These are phyloP conservation scores for Vaccinium macrocarpon DNA, from an alignment of 148 eudicot genomes.

Conservation along the genomic window DNA sequence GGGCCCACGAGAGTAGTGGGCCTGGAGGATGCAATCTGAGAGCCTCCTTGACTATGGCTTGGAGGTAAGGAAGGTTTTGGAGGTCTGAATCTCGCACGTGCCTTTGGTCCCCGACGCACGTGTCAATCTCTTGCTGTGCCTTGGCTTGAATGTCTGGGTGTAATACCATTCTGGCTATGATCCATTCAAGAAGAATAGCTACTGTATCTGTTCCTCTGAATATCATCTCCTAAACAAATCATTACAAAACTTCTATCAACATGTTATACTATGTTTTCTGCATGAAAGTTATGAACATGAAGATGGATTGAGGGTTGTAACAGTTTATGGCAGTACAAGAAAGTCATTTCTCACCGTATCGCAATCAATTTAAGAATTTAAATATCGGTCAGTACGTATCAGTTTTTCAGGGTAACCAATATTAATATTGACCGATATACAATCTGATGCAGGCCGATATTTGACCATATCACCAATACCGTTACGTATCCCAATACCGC, in stretches of 20 bases:
- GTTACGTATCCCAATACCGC: too few species aligned
- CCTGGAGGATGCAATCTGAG: conserved; percentile 84
- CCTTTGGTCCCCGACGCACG: conserved; percentile 27
- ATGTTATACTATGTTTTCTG: too few species aligned
- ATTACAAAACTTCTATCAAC: neutral
- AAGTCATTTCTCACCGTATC: too few species aligned
- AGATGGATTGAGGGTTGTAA: too few species aligned
- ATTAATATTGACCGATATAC: too few species aligned
- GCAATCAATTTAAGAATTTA: too few species aligned
- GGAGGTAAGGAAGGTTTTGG: conserved; percentile 61
- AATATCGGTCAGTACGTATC: too few species aligned
- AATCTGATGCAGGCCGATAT: too few species aligned
- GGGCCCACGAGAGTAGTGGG: conserved; percentile 89
- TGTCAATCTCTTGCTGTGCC: conserved; percentile 59
- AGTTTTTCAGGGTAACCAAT: too few species aligned
- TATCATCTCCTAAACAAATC: conserved; percentile 55
- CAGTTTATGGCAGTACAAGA: too few species aligned
- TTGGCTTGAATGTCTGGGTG: conserved; percentile 73
- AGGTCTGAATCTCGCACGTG: conserved; percentile 64
- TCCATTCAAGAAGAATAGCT: conserved; percentile 75
- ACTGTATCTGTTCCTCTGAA: conserved; percentile 86
- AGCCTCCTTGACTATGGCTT: conserved; percentile 72
- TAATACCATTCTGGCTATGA: conserved; percentile 61
- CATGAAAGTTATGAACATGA: too few species aligned
- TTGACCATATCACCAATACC: too few species aligned